Conservation (phyloP, 768 basidiomycete species). For the Kondoa malvinella region DNA sequence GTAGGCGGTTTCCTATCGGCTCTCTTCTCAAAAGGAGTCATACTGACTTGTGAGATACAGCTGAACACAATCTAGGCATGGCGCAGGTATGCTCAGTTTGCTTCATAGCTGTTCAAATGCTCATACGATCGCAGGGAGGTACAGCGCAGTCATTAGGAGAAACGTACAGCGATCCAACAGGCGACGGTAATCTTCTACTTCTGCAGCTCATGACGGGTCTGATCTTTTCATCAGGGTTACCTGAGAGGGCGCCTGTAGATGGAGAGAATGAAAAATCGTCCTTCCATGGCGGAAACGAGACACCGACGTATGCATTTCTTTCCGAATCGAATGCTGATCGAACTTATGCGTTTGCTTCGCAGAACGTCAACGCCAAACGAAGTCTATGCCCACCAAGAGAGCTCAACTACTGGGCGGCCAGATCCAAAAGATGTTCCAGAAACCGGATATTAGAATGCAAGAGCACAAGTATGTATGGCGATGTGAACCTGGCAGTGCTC, state of each 20-base stretch:
- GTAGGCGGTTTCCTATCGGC: too few relatives aligned
- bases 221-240: neutral
- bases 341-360: too few relatives aligned
- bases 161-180: neutral
- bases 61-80: neutral
- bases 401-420: neutral
- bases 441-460: neutral
- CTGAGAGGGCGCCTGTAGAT: neutral
- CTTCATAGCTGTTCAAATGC: neutral
- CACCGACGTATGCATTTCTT: neutral
- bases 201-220: neutral
- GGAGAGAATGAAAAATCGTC: neutral
- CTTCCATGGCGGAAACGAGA: neutral
- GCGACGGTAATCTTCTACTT: neutral
- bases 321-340: neutral
- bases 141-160: neutral
- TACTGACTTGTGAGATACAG: too few relatives aligned
- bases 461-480: neutral
- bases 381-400: neutral
- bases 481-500: too few relatives aligned
- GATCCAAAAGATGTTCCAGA: neutral
- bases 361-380: neutral
- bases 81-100: neutral
- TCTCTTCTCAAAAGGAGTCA: too few relatives aligned
- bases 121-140: neutral